Evolutionary conservation across 495 filamentous ascomycete genomes (phyloP).

Genomic region (Aspergillus cristatus): DNA sequence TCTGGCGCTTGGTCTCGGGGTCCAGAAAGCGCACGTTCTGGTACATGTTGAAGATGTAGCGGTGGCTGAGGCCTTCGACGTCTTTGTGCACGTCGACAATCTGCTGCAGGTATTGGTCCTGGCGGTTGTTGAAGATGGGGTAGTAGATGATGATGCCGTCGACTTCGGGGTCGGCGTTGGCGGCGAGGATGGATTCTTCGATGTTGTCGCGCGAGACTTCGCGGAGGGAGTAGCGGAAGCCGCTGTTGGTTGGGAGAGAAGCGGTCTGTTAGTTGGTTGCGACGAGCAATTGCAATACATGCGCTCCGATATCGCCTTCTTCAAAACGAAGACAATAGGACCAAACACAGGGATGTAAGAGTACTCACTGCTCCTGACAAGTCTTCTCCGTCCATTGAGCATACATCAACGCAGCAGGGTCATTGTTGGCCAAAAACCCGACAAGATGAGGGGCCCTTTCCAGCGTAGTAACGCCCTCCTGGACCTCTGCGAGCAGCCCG

Average conservation of each 20-base stretch:
- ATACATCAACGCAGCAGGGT: slow-evolving; percentile 86
- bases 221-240: slow-evolving; percentile 78
- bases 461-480: slow-evolving; percentile 58
- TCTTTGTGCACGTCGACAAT: slow-evolving; percentile 86
- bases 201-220: slow-evolving; percentile 75
- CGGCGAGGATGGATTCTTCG: slow-evolving; percentile 73
- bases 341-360: too few relatives aligned
- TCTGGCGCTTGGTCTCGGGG: slow-evolving; percentile 60
- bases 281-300: not conserved
- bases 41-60: slow-evolving; percentile 98
- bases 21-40: slow-evolving; percentile 95
- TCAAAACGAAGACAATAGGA: too few relatives aligned
- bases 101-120: slow-evolving; percentile 92
- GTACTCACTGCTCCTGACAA: slow-evolving; percentile 87
- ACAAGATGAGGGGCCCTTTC: slow-evolving; percentile 66
- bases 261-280: too few relatives aligned
- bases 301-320: slow-evolving; percentile 7
- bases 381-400: slow-evolving; percentile 97
- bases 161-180: slow-evolving; percentile 67
- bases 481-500: slow-evolving; percentile 67
- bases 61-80: slow-evolving; percentile 89
- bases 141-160: slow-evolving; percentile 98
- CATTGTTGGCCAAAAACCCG: slow-evolving; percentile 84
- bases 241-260: slow-evolving; percentile 48
- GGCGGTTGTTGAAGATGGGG: slow-evolving; percentile 81